These are phyloP conservation scores for Dittrichia graveolens DNA, from an alignment of 129 eudicot genomes.

Conservation along the genomic window DNA sequence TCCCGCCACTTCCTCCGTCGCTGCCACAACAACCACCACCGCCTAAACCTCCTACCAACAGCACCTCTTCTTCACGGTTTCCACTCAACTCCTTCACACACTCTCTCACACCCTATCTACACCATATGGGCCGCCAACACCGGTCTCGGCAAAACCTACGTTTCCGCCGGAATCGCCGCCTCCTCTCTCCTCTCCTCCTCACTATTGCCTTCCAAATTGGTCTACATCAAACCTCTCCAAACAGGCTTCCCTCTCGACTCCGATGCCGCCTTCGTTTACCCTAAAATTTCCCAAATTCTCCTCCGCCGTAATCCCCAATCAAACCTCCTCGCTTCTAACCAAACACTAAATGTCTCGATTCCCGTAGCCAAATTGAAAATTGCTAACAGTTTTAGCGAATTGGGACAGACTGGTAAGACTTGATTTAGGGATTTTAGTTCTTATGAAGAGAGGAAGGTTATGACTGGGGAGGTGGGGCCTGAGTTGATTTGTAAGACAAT, in stretches of 20 bases:
- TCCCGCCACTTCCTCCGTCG: slow-evolving; percentile 41
- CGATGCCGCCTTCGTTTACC: slow-evolving; percentile 67
- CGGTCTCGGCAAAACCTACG: slow-evolving; percentile 92
- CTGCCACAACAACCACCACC: slow-evolving; percentile 3
- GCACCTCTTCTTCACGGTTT: slow-evolving; percentile 29
- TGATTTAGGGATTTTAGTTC: too few species aligned
- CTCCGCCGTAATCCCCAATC: slow-evolving; percentile 26
- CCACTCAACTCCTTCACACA: slow-evolving; percentile 46
- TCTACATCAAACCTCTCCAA: slow-evolving; percentile 85
- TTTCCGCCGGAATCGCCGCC: slow-evolving; percentile 82
- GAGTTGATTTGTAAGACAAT: too few species aligned
- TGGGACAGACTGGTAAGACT: too few species aligned
- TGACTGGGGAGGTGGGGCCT: too few species aligned
- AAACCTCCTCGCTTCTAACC: slow-evolving; percentile 58
- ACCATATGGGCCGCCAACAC: slow-evolving; percentile 95
- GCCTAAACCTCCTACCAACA: neutral
- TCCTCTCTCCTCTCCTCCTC: slow-evolving; percentile 41
- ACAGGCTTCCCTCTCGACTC: slow-evolving; percentile 90
- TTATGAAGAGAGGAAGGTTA: too few species aligned
- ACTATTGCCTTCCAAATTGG: slow-evolving; percentile 33
- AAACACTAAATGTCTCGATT: slow-evolving; percentile 43
- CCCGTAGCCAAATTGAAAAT: too few species aligned
- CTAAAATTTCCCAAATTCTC: slow-evolving; percentile 51
- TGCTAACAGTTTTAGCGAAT: too few species aligned
- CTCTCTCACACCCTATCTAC: slow-evolving; percentile 90